Percentiles rank a stretch among this genome's conserved stretches.
phyloP scores from a whole-genome alignment of 2,329 filamentous ascomycete species.

The Pestalotiopsis sp. region DNA sequence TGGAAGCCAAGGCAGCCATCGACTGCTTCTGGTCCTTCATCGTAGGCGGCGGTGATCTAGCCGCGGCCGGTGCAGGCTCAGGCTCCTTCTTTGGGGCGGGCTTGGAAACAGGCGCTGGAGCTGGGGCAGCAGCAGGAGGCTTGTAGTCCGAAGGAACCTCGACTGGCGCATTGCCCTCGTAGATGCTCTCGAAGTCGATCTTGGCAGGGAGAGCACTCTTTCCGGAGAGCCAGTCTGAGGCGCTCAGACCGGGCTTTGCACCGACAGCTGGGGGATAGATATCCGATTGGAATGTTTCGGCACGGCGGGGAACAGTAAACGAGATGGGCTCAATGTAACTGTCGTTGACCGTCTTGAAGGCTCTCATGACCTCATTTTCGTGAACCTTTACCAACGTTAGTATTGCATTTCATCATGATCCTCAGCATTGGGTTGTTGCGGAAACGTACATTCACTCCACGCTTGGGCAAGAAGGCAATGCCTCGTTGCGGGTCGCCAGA shows the following conservation, averaged over 20 bases:
- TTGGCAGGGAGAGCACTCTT: conserved; percentile 85
- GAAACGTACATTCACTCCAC: conserved; percentile 78
- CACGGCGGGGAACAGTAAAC: conserved; percentile 92
- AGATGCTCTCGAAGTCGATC: conserved; percentile 90
- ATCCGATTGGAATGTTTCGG: conserved; percentile 94
- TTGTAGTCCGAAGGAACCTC: conserved; percentile 75
- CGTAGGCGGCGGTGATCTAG: conserved; percentile 60
- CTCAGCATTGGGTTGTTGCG: not conserved
- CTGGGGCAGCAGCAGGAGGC: conserved; percentile 48
- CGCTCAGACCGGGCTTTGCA: conserved; percentile 76
- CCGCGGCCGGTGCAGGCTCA: conserved; percentile 51
- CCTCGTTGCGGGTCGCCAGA: conserved; percentile 94
- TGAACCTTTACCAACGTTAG: conserved; percentile 61
- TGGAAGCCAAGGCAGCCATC: conserved; percentile 82
- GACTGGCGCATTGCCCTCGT: conserved; percentile 79
- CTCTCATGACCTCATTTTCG: conserved; percentile 94
- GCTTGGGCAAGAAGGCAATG: conserved; percentile 90
- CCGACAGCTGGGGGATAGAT: conserved; percentile 90
- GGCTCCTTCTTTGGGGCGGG: conserved; percentile 57
- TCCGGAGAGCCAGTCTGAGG: conserved; percentile 83
- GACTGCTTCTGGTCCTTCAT: conserved; percentile 86
- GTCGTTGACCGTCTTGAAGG: conserved; percentile 97
- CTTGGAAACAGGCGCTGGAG: conserved; percentile 47
- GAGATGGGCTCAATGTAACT: conserved; percentile 93
- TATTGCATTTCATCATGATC: not conserved